A percentile compares a stretch with the other conserved stretches of the same genome.
Evolutionary conservation across 495 filamentous ascomycete species (phyloP).

Genomic region (Annulohypoxylon stygium): DNA sequence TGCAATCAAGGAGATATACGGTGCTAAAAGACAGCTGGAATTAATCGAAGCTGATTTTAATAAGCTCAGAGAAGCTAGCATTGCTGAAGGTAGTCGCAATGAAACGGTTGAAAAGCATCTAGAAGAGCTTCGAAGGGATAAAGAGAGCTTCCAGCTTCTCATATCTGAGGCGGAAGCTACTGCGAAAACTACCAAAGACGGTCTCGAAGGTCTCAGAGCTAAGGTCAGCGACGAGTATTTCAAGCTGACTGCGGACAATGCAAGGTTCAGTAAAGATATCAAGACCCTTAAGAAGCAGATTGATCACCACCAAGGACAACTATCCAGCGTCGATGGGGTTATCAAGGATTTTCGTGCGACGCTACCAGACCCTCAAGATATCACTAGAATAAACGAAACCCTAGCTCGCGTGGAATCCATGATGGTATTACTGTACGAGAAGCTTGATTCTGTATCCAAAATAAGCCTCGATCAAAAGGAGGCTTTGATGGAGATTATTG

Average conservation of each 20-base stretch:
- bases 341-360: constrained; percentile 18
- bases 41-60: constrained; percentile 30
- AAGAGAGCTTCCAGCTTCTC: constrained; percentile 26
- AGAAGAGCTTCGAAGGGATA: constrained; percentile 37
- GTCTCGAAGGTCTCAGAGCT: constrained; percentile 30
- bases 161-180: constrained; percentile 30
- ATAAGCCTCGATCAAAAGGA: constrained; percentile 23
- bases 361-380: constrained; percentile 16
- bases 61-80: constrained; percentile 33
- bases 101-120: constrained; percentile 36
- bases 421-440: constrained; percentile 36
- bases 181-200: constrained; percentile 23
- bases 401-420: constrained; percentile 38
- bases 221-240: constrained; percentile 42
- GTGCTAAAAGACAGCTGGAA: constrained; percentile 24
- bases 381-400: constrained; percentile 26
- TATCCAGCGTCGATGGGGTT: constrained; percentile 21
- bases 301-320: constrained; percentile 20
- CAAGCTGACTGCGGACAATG: constrained; percentile 35
- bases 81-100: constrained; percentile 12
- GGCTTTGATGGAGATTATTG: constrained; percentile 12
- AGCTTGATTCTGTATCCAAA: constrained; percentile 23
- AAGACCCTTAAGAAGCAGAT: constrained; percentile 35
- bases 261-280: constrained; percentile 40
- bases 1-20: constrained; percentile 34